Evolutionary conservation across 495 filamentous ascomycete genomes (phyloP), one percentile per base, ranked within the genome.

Genomic region (Xylaria sp.): DNA sequence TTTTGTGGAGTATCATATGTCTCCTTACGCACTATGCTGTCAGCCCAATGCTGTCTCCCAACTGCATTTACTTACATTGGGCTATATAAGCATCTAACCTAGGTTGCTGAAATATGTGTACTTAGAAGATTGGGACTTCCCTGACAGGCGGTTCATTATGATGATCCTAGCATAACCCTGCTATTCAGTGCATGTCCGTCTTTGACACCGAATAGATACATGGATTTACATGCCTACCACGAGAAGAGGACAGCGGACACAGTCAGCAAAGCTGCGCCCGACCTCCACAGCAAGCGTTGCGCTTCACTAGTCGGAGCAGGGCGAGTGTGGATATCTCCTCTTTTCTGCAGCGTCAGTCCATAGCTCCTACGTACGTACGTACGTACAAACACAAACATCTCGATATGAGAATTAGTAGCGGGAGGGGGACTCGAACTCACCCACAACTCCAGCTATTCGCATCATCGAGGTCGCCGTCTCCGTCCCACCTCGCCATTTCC

Each of bases 381-480:
- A n/a, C n/a, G n/a, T n/a, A n/a, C n/a, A n/a, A n/a, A n/a, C n/a
- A n/a, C n/a, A n/a, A n/a, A n/a, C n/a, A 44, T 17, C 57, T 17
- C 5, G 15, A n/a, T 52, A 26, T 17, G 37, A 48, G 52, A 52
- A 31, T 14, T 2, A 29, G 24, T n/a, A n/a, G n/a, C n/a, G n/a
- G n/a, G n/a, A n/a, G n/a, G n/a, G n/a, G n/a, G n/a, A n/a, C n/a
- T n/a, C n/a, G 35, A 8, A 77, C 76, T 71, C 50, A 79, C 77
- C 71, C 57, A 50, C 77, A 79, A 21, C 64, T 76, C 77, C 77
- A 79, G 63, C 75, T 79, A 17, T 61, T 21, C 21, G 77, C 77
- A 4, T 75, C 68, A 19, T 78, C 62, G 6, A 74, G 59, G 62
- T 74, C 66, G 3, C 74, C 75, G 0, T 11, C 35, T 0, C 74